Conservation (phyloP, 345 rosid genomes). For the Syzygium aromaticum region DNA sequence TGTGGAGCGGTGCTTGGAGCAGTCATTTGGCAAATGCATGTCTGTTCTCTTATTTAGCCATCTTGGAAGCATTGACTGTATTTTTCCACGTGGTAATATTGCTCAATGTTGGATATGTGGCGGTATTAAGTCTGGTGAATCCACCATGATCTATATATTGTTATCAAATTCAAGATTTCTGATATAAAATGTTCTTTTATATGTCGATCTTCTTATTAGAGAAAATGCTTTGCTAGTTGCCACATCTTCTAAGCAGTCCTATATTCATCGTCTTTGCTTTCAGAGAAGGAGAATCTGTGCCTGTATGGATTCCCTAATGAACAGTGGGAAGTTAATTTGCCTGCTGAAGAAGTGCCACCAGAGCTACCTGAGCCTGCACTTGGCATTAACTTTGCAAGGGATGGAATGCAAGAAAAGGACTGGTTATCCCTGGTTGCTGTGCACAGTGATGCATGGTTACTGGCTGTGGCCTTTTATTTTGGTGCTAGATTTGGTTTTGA, state of each 20-base stretch:
- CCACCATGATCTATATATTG: neutral
- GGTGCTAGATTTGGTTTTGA: conserved; percentile 67
- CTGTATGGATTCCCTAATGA: conserved; percentile 68
- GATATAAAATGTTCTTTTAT: neutral
- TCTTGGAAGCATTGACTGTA: neutral
- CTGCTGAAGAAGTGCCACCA: conserved; percentile 88
- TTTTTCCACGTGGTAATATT: neutral
- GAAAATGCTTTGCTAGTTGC: neutral
- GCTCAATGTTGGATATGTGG: neutral
- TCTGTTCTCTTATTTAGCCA: neutral
- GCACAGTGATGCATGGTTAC: conserved; percentile 81
- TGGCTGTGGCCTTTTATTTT: conserved; percentile 63
- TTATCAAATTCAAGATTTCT: neutral
- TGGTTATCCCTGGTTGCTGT: conserved; percentile 79
- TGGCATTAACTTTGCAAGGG: conserved; percentile 84
- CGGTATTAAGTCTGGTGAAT: neutral
- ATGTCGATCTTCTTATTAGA: neutral
- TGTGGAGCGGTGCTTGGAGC: neutral
- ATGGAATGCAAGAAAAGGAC: conserved; percentile 75
- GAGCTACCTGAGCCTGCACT: conserved; percentile 89
- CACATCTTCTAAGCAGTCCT: neutral
- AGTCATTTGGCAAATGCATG: neutral
- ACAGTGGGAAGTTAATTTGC: conserved; percentile 76
- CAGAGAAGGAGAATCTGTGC: conserved; percentile 85
- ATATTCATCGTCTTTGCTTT: conserved; percentile 2